Evolutionary conservation across 2,329 filamentous ascomycete species (phyloP).

Genomic region (Atkinsonella hypoxylon): DNA sequence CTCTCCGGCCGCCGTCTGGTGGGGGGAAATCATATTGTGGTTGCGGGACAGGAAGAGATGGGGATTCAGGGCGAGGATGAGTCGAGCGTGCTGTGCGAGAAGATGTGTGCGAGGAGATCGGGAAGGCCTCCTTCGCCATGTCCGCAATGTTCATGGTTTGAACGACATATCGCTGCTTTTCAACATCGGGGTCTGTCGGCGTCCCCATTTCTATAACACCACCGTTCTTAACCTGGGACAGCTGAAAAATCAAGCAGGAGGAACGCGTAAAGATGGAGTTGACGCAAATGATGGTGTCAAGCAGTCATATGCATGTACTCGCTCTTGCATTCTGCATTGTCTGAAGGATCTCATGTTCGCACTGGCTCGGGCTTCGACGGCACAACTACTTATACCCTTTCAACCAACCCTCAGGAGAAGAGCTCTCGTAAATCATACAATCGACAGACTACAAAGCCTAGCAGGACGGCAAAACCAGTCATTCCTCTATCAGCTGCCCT

Average conservation of each 20-base stretch:
- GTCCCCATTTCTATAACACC: background rate
- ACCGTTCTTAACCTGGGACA: background rate
- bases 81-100: background rate
- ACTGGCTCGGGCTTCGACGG: too few species aligned
- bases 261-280: background rate
- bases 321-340: background rate
- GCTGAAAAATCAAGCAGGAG: background rate
- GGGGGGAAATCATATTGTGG: conserved; percentile 1
- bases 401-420: background rate
- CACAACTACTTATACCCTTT: conserved; percentile 1
- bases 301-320: background rate
- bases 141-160: background rate
- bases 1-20: conserved; percentile 34
- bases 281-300: background rate
- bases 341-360: background rate
- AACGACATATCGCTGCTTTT: background rate
- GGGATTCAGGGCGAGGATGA: background rate
- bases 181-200: background rate
- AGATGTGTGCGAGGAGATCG: background rate
- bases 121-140: background rate
- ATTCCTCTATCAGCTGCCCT: background rate
- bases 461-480: background rate
- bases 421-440: background rate
- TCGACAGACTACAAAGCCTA: background rate
- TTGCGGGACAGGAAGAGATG: conserved; percentile 9